A percentile compares a stretch with the other conserved stretches of the same genome.
Conservation (phyloP, 148 eudicot genomes). For the Chenopodium formosanum region DNA sequence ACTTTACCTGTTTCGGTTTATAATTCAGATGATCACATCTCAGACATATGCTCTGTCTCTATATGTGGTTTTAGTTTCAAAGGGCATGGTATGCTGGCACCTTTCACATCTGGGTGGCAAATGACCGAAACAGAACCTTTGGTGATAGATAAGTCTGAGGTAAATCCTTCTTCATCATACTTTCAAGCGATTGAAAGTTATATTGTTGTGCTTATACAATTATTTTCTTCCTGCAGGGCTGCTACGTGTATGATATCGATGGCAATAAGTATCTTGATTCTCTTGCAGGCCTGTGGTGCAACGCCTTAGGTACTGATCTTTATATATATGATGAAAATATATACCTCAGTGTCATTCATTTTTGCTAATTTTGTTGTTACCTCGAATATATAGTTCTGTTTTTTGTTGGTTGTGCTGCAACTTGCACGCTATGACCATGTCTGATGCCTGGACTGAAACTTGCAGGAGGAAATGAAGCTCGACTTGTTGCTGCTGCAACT, state of each 20-base stretch:
- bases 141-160: slow-evolving; percentile 83
- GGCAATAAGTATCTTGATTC: slow-evolving; percentile 90
- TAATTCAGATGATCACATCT: background rate
- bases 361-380: background rate
- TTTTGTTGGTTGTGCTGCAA: background rate
- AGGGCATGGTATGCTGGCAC: slow-evolving; percentile 92
- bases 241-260: slow-evolving; percentile 63
- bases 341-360: background rate
- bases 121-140: slow-evolving; percentile 65
- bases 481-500: slow-evolving; percentile 80
- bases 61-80: slow-evolving; percentile 49
- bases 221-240: slow-evolving; percentile 51
- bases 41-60: background rate
- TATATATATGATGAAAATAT: background rate
- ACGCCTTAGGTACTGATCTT: slow-evolving; percentile 60
- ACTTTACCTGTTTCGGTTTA: background rate
- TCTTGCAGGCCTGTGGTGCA: slow-evolving; percentile 95
- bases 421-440: slow-evolving; percentile 2
- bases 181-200: background rate
- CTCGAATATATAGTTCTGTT: background rate
- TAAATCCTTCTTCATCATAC: slow-evolving; percentile 21
- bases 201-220: background rate
- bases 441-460: slow-evolving; percentile 15
- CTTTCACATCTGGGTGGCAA: slow-evolving; percentile 96
- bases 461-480: slow-evolving; percentile 88